A percentile compares a stretch with the other conserved stretches of the same genome.
Evolutionary conservation across 1,139 yeast species (phyloP).

Genomic region (Eremothecium coryli): DNA sequence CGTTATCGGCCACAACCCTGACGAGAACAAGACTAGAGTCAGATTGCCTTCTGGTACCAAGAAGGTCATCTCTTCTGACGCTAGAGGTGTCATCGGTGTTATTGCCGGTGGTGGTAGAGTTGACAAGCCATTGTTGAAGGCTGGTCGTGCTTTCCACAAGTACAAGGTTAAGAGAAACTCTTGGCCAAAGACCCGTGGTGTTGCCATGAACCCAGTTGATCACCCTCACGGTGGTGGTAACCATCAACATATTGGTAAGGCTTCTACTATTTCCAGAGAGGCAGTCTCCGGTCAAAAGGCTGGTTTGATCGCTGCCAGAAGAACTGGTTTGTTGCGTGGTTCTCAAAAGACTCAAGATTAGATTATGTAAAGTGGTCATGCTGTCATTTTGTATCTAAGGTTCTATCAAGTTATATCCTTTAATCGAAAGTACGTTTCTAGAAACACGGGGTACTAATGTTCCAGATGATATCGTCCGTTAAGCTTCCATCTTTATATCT

Average conservation of each 20-base stretch:
- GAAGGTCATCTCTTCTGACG: conserved; percentile 89
- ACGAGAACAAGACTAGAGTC: conserved; percentile 97
- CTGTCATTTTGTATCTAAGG: conserved; percentile 13
- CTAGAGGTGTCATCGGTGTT: conserved; percentile 99
- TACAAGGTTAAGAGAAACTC: conserved; percentile 98
- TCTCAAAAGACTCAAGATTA: conserved; percentile 93
- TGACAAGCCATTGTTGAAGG: conserved; percentile 98
- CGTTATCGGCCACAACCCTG: conserved; percentile 98
- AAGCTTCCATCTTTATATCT: too few species aligned
- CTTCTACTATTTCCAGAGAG: conserved; percentile 98
- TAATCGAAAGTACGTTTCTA: conserved; percentile 10
- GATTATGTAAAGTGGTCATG: conserved; percentile 23
- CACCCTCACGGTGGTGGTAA: conserved; percentile 99
- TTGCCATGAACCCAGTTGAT: conserved; percentile 99
- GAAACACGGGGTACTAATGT: too few species aligned
- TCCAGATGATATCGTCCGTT: too few species aligned
- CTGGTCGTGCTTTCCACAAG: conserved; percentile 99
- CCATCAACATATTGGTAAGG: conserved; percentile 99
- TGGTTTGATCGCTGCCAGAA: conserved; percentile 99
- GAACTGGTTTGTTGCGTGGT: conserved; percentile 99
- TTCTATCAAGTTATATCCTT: conserved; percentile 13
- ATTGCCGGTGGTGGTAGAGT: conserved; percentile 99
- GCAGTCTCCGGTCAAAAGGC: conserved; percentile 99
- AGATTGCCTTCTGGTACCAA: conserved; percentile 99
- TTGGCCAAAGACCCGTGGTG: conserved; percentile 99